Base-by-base conservation (phyloP, 2,329 filamentous ascomycete species). In the Diaporthe caulivora region DNA sequence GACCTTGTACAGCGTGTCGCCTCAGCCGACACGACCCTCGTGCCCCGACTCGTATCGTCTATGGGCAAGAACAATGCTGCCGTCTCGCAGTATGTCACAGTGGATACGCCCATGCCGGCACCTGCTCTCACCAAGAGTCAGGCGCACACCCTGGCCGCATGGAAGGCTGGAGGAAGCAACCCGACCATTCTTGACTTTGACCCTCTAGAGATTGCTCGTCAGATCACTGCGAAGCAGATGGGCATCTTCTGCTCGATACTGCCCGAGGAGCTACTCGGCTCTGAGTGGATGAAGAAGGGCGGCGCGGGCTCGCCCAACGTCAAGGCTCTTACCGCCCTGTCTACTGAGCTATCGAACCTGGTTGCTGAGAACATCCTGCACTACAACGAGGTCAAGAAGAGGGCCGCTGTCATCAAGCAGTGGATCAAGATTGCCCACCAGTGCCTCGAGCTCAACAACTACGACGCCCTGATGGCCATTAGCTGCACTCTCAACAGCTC, bases 401-500 rank as follows among this genome's bases (percentile, higher is more conserved):
- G 97, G 34, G 96, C 97, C 0, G 86, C 90, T 1, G 91, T 95
- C 69, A 97, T 99, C 85, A 98, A 99, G 86, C 95, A 98, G 78
- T 99, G 97, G 97, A 94, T 98, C 81, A 99, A 98, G 87, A 92
- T 98, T 77, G 95, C 94, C 0, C 89, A 93, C 78, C 94, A 94
- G 78, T 97, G 95, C 77, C 86, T 97, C 7, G 94, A 97, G 79
- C 88, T 98, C 34, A 93, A 97, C 85, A 99, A 99, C 84, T 99
- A 98, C 78, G 96, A 99, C 80, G 94, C 95, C 0, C 86, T 99
- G 15, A 98, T 98, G 95, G 95, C 97, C 10, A 98, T 99, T 78
- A 95, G 98, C 79, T 98, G 95, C 86, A 95, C 94, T 13, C 85
- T 99, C 64, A 97, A 97, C 83, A 95, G 94, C 72, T 97, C 95